A percentile compares a stretch with the other conserved stretches of the same genome.
These are phyloP conservation scores for Mycogone perniciosa DNA, from an alignment of 2,329 filamentous ascomycete genomes.

Conservation along the genomic window DNA sequence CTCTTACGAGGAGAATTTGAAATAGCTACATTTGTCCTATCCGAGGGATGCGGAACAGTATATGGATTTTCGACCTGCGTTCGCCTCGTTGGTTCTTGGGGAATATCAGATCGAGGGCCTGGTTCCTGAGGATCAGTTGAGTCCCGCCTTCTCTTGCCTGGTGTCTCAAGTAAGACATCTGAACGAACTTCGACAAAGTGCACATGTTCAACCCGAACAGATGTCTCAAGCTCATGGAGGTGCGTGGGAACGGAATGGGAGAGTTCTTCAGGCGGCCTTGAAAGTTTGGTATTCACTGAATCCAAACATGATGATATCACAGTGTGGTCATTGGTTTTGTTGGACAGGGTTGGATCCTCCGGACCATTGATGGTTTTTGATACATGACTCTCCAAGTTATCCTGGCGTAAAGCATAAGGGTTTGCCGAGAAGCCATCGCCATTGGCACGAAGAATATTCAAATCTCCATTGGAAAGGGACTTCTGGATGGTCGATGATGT, in stretches of 20 bases:
- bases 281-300: background rate
- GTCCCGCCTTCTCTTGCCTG: background rate
- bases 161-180: background rate
- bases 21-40: too few species aligned
- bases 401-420: background rate
- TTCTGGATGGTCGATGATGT: background rate
- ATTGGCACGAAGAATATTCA: background rate
- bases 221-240: background rate
- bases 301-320: background rate
- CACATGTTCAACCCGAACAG: background rate
- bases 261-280: background rate
- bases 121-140: too few species aligned
- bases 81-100: too few species aligned
- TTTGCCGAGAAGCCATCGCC: background rate
- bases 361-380: background rate
- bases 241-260: background rate
- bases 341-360: background rate
- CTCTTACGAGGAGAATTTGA: too few species aligned
- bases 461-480: background rate
- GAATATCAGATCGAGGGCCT: too few species aligned
- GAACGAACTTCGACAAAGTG: background rate
- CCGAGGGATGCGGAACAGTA: too few species aligned
- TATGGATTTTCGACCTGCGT: too few species aligned
- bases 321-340: background rate
- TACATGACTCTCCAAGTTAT: background rate